A percentile compares a stretch with the other conserved stretches of the same genome.
phyloP scores from a whole-genome alignment of 1,139 yeast species.

The Candida glucosophila region DNA sequence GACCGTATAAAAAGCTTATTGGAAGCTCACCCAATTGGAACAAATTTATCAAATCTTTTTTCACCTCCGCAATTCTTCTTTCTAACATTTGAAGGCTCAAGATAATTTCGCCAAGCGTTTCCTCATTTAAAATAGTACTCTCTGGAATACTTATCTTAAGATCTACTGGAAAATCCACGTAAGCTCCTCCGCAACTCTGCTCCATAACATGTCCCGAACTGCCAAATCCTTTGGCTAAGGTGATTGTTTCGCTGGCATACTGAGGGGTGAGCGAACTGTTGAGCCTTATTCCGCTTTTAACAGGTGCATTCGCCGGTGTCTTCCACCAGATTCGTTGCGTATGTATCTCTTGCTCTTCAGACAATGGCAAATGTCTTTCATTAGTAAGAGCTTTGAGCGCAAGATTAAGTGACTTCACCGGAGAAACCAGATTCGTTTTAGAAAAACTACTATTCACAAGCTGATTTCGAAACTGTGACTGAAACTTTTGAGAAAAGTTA shows the following conservation, averaged over 20 bases:
- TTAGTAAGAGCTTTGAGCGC: too few species aligned
- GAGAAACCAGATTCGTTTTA: background rate
- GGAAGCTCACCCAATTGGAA: constrained; percentile 46
- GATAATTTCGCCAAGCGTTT: constrained; percentile 33
- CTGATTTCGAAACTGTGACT: constrained; percentile 5
- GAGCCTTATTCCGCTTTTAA: constrained; percentile 7
- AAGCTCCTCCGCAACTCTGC: too few species aligned
- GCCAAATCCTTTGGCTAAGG: constrained; percentile 30
- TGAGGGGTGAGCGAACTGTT: constrained; percentile 25
- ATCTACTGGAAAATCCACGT: constrained; percentile 44
- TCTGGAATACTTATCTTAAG: constrained; percentile 34
- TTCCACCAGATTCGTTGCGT: constrained; percentile 1
- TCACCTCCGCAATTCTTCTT: constrained; percentile 25
- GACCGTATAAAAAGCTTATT: constrained; percentile 25
- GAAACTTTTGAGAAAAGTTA: constrained; percentile 18
- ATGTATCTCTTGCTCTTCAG: background rate
- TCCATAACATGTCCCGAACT: too few species aligned
- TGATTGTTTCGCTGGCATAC: constrained; percentile 29
- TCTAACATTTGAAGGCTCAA: constrained; percentile 23
- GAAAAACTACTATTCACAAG: constrained; percentile 1
- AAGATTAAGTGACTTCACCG: background rate
- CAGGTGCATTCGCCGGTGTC: background rate
- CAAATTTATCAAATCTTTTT: constrained; percentile 25
- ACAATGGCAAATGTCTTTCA: too few species aligned
- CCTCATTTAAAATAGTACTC: constrained; percentile 42